These are phyloP conservation scores for Cyberlindnera suaveolens DNA, from an alignment of 805 yeast genomes.

Conservation along the genomic window DNA sequence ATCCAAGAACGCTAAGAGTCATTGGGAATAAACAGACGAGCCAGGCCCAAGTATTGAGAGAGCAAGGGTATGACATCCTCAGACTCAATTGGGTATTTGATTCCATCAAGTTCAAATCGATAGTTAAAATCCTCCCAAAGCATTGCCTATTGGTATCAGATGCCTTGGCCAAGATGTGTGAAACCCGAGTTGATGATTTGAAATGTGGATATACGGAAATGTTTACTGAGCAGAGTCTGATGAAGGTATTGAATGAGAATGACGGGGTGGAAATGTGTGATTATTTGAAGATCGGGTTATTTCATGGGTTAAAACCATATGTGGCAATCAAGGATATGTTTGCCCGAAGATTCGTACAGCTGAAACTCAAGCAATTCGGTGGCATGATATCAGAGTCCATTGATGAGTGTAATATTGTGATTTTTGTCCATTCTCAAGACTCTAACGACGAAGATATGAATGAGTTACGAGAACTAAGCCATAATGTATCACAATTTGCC, in stretches of 20 bases:
- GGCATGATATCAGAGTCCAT: slow-evolving; percentile 32
- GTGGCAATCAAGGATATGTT: slow-evolving; percentile 3
- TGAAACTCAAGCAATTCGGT: slow-evolving; percentile 35
- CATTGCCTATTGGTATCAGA: slow-evolving; percentile 44
- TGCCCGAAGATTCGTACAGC: slow-evolving; percentile 6
- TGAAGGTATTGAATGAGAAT: slow-evolving; percentile 10
- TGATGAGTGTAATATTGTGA: slow-evolving; percentile 32
- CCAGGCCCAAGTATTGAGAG: slow-evolving; percentile 32
- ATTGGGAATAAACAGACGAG: slow-evolving; percentile 35
- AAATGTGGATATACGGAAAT: slow-evolving; percentile 55
- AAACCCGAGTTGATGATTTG: slow-evolving; percentile 41
- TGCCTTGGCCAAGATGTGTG: slow-evolving; percentile 21
- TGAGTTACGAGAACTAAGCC: slow-evolving; percentile 4
- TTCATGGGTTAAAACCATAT: slow-evolving; percentile 30
- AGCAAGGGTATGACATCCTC: slow-evolving; percentile 54
- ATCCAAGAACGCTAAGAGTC: slow-evolving; percentile 20
- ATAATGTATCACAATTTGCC: slow-evolving; percentile 5
- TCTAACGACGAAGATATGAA: slow-evolving; percentile 1
- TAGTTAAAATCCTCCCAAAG: slow-evolving; percentile 54
- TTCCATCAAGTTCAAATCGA: slow-evolving; percentile 37
- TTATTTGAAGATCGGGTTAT: slow-evolving; percentile 24
- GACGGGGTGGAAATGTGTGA: slow-evolving; percentile 1
- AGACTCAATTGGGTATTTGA: slow-evolving; percentile 70
- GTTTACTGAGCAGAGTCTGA: slow-evolving; percentile 6
- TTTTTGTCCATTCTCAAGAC: slow-evolving; percentile 13